These are phyloP conservation scores for Saururus chinensis DNA, from an alignment of 164 flowering plant genomes.

Conservation along the genomic window DNA sequence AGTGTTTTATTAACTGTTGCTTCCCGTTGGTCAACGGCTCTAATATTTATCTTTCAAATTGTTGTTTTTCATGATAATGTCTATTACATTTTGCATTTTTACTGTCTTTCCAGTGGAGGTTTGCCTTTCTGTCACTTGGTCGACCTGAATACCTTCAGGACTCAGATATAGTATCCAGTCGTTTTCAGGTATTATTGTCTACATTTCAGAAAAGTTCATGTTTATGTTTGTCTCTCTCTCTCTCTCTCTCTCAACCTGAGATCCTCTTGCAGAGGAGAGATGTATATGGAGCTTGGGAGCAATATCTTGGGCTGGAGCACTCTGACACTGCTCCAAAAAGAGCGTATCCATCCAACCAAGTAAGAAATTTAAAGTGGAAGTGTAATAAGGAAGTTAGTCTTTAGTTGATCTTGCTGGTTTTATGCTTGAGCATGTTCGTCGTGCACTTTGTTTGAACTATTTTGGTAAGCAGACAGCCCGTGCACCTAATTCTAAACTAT, in stretches of 20 bases:
- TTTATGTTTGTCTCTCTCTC: background rate
- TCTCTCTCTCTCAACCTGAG: background rate
- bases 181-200: conserved; percentile 55
- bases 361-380: conserved; percentile 1
- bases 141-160: conserved; percentile 87
- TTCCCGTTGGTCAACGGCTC: no score
- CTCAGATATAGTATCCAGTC: conserved; percentile 61
- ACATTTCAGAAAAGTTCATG: background rate
- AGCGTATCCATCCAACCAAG: conserved; percentile 79
- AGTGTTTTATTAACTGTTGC: no score
- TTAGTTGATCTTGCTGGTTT: background rate
- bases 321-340: conserved; percentile 86
- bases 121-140: conserved; percentile 79
- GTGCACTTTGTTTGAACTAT: background rate
- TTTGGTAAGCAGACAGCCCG: no score
- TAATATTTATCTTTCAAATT: no score
- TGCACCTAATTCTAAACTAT: no score
- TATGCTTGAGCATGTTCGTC: background rate
- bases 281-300: conserved; percentile 99
- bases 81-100: background rate
- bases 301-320: conserved; percentile 93
- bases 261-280: conserved; percentile 58
- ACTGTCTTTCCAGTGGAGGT: conserved; percentile 61
- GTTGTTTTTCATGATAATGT: no score
- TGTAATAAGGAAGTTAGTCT: background rate